Evolutionary conservation across 495 filamentous ascomycete genomes (phyloP), one percentile per base, ranked within the genome.

Genomic region (Lasiosphaeria ovina): DNA sequence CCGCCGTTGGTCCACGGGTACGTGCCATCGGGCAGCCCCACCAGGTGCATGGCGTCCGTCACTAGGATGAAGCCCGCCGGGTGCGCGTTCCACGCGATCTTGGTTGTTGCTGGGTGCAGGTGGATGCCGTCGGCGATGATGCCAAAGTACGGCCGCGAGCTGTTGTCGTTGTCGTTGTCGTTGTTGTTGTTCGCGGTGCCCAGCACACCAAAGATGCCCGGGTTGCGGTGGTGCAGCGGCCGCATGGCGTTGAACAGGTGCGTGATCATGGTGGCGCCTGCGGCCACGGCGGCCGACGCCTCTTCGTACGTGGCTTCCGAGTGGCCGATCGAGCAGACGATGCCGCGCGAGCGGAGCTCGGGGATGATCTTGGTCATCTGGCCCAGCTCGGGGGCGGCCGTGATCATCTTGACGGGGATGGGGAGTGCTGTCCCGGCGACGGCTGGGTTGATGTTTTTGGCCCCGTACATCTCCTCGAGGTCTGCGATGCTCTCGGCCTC

Each of bases 211-310:
- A 93, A 92, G 63, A 93, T 83, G 47, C 91, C 90, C 0, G 91
- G 90, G 70, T 92, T 88, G 42, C 91, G 87, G 77, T 93, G 90
- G 69, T 91, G 89, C 7, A 93, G 84, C 14, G 89, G 89, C 5
- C 85, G 82, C 90, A 95, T 95, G 14, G 90, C 91, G 68, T 96
- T 95, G 80, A 94, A 96, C 3, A 95, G 79, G 67, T 96, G 91
- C 1, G 91, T 96, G 38, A 95, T 84, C 89, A 91, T 93, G 35
- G 79, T 90, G 2, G 88, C 89, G 48, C 91, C 91, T 24, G 81
- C 72, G n/a, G 74, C 69, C 1, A 92, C 82, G 12, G 89, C 89
- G 3, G 73, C 72, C 1, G 83, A 79, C 2, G 89, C 90, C 62
- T 89, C 77, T 64, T 91, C 88, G 73, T 89, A 93, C 3, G 88